These are phyloP conservation scores for Berberis vulgaris DNA, from an alignment of 164 flowering plant genomes.

Conservation along the genomic window DNA sequence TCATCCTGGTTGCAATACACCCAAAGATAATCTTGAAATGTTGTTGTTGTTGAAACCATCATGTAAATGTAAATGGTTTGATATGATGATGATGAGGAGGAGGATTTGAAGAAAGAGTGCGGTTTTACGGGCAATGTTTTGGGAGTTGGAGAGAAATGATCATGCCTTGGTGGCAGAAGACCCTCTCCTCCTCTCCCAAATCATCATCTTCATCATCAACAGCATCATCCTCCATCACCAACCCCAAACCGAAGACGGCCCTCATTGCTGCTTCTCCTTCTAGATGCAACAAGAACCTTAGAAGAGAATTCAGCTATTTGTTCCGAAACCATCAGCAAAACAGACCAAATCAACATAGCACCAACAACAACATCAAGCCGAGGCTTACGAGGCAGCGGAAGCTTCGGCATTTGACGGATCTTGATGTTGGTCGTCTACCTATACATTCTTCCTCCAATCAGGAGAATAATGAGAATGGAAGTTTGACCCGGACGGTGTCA, in stretches of 20 bases:
- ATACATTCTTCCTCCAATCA: neutral
- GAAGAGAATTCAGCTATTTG: too few species aligned
- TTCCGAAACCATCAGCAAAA: too few species aligned
- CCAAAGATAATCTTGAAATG: neutral
- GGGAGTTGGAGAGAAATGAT: slow-evolving; percentile 1
- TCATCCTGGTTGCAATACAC: neutral
- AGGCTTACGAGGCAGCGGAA: neutral
- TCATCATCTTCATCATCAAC: slow-evolving; percentile 2
- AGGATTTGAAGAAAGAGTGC: neutral
- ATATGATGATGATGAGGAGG: neutral
- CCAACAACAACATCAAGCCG: neutral
- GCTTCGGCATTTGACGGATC: neutral
- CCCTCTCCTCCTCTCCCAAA: slow-evolving; percentile 15
- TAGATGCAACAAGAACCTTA: too few species aligned
- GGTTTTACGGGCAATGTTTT: slow-evolving; percentile 16
- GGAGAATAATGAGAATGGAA: too few species aligned
- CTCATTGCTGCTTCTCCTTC: neutral
- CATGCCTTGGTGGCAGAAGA: slow-evolving; percentile 39
- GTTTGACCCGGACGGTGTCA: too few species aligned
- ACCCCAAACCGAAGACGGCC: neutral
- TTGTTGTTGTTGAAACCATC: neutral
- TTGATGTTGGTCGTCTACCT: neutral
- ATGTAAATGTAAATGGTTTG: too few species aligned
- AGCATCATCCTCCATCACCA: neutral
- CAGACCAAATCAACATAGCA: too few species aligned